Evolutionary conservation across 1,284 basidiomycete species (phyloP).

Genomic region (Trichosporon faecale): DNA sequence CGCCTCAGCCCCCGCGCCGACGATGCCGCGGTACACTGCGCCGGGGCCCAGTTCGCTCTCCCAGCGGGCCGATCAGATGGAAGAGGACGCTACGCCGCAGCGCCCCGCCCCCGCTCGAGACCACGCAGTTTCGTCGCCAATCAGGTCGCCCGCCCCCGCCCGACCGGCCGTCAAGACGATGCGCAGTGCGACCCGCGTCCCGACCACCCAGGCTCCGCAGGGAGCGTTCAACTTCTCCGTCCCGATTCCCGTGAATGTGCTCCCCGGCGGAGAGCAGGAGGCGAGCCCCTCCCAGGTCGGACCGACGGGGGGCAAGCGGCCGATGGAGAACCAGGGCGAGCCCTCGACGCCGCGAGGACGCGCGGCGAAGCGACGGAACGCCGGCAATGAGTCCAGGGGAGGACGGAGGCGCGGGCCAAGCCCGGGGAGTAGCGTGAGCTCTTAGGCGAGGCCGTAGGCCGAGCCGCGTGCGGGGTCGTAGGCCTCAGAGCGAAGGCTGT

Average conservation of each 20-base stretch:
- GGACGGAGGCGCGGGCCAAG: slow-evolving; percentile 6
- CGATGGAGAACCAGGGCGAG: slow-evolving; percentile 22
- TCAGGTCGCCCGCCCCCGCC: neutral
- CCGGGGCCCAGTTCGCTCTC: neutral
- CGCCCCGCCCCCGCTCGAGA: neutral
- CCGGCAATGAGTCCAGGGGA: slow-evolving; percentile 11
- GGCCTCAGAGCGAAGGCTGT: no score
- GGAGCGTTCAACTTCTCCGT: slow-evolving; percentile 24
- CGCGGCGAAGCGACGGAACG: slow-evolving; percentile 20
- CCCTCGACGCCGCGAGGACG: slow-evolving; percentile 20
- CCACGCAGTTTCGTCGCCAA: neutral
- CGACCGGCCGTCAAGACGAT: neutral
- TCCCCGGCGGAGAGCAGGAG: slow-evolving; percentile 7
- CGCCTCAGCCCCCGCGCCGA: neutral
- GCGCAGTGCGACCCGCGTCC: neutral
- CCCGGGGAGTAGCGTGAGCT: neutral
- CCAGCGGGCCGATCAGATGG: neutral
- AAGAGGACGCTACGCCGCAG: neutral
- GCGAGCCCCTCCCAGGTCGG: slow-evolving; percentile 18
- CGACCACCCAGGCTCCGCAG: neutral
- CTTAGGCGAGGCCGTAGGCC: neutral
- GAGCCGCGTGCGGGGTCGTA: no score
- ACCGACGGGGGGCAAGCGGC: slow-evolving; percentile 20
- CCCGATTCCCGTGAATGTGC: slow-evolving; percentile 16
- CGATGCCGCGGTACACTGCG: slow-evolving; percentile 10